phyloP scores from a whole-genome alignment of 106 monocot species.

The Dendrobium catenatum region DNA sequence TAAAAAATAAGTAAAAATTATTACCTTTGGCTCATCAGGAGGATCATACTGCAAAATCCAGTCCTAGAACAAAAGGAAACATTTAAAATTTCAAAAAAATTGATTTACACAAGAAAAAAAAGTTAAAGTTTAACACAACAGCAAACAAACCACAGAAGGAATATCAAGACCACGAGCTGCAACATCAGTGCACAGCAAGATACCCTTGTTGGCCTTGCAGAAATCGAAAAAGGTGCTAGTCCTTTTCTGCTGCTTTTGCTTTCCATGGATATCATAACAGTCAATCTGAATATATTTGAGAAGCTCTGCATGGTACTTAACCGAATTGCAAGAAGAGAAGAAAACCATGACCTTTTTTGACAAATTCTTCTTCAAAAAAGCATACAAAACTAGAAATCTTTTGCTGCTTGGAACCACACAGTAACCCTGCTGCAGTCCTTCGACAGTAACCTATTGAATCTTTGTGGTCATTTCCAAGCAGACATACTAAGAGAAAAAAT shows the following conservation, averaged over 20 bases:
- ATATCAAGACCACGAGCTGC: slow-evolving; percentile 97
- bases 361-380: slow-evolving; percentile 65
- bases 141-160: slow-evolving; percentile 73
- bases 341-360: slow-evolving; percentile 91
- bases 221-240: slow-evolving; percentile 87
- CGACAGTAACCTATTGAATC: slow-evolving; percentile 68
- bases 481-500: too few species aligned
- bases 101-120: slow-evolving; percentile 5
- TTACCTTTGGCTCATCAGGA: slow-evolving; percentile 95
- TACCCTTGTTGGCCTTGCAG: slow-evolving; percentile 77
- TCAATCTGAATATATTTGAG: slow-evolving; percentile 63
- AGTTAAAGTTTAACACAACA: not conserved
- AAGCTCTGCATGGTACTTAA: slow-evolving; percentile 84
- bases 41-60: slow-evolving; percentile 98
- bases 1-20: not conserved
- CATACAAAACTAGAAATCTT: slow-evolving; percentile 79
- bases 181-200: slow-evolving; percentile 90
- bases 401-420: slow-evolving; percentile 70
- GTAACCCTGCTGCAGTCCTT: slow-evolving; percentile 84
- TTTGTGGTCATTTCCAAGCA: slow-evolving; percentile 7
- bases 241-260: slow-evolving; percentile 88
- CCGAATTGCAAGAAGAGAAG: slow-evolving; percentile 94
- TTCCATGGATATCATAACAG: slow-evolving; percentile 86
- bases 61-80: slow-evolving; percentile 40
- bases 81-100: not conserved